Conservation (phyloP, 345 rosid species). For the Gynandropsis gynandra region DNA sequence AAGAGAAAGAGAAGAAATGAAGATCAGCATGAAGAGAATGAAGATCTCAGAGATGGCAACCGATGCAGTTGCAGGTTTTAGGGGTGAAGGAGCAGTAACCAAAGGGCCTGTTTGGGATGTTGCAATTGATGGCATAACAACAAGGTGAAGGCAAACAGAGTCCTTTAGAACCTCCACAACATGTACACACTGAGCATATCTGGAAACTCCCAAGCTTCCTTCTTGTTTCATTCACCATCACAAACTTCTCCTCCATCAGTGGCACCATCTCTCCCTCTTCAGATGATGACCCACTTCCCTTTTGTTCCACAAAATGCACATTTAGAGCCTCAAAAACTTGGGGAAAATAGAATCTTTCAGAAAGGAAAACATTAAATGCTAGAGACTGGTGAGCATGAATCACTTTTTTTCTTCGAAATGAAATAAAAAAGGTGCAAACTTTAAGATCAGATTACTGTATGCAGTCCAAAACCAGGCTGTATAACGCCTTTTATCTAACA, state of each 20-base stretch:
- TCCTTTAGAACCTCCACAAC: slow-evolving; percentile 86
- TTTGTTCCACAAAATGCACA: slow-evolving; percentile 3
- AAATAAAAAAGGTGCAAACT: slow-evolving; percentile 13
- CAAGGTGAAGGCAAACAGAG: slow-evolving; percentile 84
- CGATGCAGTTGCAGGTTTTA: slow-evolving; percentile 87
- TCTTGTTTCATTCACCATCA: slow-evolving; percentile 73
- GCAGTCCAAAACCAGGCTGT: slow-evolving; percentile 19
- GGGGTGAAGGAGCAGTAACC: slow-evolving; percentile 98
- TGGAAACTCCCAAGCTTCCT: slow-evolving; percentile 77
- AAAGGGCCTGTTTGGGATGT: slow-evolving; percentile 94
- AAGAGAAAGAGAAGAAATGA: neutral
- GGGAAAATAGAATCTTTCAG: no score
- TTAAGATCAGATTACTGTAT: slow-evolving; percentile 10
- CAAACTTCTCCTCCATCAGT: slow-evolving; percentile 45
- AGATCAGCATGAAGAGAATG: slow-evolving; percentile 11
- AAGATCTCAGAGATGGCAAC: slow-evolving; percentile 61
- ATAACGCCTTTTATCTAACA: slow-evolving; percentile 17
- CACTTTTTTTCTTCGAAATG: neutral
- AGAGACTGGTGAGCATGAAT: neutral
- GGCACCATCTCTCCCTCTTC: slow-evolving; percentile 41
- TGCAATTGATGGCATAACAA: slow-evolving; percentile 96
- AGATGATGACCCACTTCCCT: slow-evolving; percentile 43
- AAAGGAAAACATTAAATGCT: no score
- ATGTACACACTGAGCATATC: slow-evolving; percentile 89
- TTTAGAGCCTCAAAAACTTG: neutral